These are phyloP conservation scores for Solanum clarkiae DNA, from an alignment of 257 asterid genomes.

Conservation along the genomic window DNA sequence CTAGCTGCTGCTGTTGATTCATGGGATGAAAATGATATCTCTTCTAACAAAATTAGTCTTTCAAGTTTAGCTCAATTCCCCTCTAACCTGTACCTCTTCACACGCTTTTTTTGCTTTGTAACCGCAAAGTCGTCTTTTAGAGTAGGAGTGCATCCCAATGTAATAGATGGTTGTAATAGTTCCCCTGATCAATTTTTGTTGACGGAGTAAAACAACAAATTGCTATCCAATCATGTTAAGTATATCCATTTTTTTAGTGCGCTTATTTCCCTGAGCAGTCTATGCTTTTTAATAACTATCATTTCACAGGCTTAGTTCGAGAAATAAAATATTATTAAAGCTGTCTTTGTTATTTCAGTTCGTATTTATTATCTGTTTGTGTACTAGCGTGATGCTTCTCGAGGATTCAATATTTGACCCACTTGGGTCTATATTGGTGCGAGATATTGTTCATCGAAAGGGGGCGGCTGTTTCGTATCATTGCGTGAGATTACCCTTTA, in stretches of 20 bases:
- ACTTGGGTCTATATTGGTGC: background rate
- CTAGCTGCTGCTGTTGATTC: background rate
- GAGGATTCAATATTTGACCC: background rate
- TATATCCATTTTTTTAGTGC: background rate
- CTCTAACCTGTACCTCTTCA: background rate
- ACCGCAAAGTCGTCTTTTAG: background rate
- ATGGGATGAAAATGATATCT: background rate
- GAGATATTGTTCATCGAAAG: background rate
- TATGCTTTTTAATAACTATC: background rate
- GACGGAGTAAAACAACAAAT: background rate
- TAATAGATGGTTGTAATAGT: background rate
- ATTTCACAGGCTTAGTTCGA: background rate
- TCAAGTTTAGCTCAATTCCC: background rate
- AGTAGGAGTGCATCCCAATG: background rate
- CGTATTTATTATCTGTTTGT: too few species aligned
- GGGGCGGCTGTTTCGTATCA: background rate
- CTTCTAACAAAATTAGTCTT: background rate
- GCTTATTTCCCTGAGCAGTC: background rate
- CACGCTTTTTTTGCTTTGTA: background rate
- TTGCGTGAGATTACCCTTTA: background rate
- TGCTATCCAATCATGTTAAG: background rate
- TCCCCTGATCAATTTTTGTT: background rate
- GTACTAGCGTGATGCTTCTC: background rate
- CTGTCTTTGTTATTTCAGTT: background rate
- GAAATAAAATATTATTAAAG: too few species aligned